Percentiles rank a stretch among this genome's conserved stretches.
Conservation (phyloP, 257 asterid species). For the Solanum tarapatanum region DNA sequence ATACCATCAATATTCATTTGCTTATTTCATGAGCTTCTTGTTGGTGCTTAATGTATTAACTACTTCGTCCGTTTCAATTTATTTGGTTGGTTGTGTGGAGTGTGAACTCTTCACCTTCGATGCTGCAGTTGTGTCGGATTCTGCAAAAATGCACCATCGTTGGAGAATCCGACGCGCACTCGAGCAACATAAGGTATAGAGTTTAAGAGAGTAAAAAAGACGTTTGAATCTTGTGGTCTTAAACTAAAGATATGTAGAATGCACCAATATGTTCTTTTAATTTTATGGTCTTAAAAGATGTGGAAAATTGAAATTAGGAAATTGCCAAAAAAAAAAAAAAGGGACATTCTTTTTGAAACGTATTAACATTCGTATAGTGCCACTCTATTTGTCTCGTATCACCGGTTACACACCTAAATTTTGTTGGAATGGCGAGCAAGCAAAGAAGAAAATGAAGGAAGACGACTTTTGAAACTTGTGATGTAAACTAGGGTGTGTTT, state of each 20-base stretch:
- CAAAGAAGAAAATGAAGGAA: too few relatives aligned
- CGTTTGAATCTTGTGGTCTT: not conserved
- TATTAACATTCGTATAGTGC: too few relatives aligned
- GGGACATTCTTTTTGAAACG: not conserved
- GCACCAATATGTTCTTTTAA: not conserved
- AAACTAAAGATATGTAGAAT: not conserved
- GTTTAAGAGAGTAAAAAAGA: not conserved
- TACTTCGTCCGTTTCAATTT: not conserved
- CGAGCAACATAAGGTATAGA: not conserved
- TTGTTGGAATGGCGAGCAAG: too few relatives aligned
- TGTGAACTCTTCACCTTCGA: not conserved
- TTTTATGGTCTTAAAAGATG: too few relatives aligned
- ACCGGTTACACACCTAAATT: not conserved
- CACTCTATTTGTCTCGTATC: too few relatives aligned
- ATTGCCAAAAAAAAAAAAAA: not conserved
- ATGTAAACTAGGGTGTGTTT: too few relatives aligned
- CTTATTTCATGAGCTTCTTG: not conserved
- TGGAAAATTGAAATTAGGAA: too few relatives aligned
- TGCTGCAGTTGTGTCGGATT: not conserved
- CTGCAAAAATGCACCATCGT: not conserved
- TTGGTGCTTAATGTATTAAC: not conserved
- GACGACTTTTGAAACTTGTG: too few relatives aligned
- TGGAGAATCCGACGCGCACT: rapidly evolving
- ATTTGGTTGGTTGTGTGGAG: not conserved
- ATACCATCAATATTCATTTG: not conserved